Percentiles rank a stretch among this genome's conserved stretches.
Evolutionary conservation across 2,329 filamentous ascomycete genomes (phyloP).

Genomic region (Pestalotiopsis sp.): DNA sequence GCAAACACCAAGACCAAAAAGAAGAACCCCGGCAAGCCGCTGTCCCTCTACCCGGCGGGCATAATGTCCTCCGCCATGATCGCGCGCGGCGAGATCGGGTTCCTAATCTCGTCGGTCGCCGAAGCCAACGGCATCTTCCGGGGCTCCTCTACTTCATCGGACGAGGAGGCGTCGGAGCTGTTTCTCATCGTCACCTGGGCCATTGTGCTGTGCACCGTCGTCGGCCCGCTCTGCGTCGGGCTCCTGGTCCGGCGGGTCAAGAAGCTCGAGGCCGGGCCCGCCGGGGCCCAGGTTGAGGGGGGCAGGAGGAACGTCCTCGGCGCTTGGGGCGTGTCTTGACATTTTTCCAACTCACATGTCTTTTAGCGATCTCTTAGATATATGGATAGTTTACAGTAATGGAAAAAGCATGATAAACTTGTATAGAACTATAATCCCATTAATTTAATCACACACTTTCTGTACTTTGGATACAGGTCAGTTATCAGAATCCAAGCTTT

Average conservation of each 20-base stretch:
- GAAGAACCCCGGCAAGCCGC: constrained; percentile 32
- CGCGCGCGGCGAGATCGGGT: constrained; percentile 79
- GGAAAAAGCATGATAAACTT: too few species aligned
- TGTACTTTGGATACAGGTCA: too few species aligned
- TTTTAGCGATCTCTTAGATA: too few species aligned
- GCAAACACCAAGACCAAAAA: background rate
- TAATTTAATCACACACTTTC: too few species aligned
- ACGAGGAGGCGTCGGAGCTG: constrained; percentile 37
- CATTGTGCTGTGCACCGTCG: constrained; percentile 56
- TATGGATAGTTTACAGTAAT: background rate
- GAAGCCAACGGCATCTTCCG: constrained; percentile 52
- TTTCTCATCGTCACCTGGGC: constrained; percentile 60
- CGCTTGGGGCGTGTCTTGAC: constrained; percentile 30
- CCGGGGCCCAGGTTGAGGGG: constrained; percentile 13
- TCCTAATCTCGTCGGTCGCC: constrained; percentile 72
- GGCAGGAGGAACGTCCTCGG: constrained; percentile 25
- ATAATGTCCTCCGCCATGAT: constrained; percentile 73
- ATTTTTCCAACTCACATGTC: too few species aligned
- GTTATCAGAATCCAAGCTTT: too few species aligned
- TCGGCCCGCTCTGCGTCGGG: constrained; percentile 52
- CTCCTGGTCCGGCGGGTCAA: constrained; percentile 46
- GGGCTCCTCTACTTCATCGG: constrained; percentile 10
- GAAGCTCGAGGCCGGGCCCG: constrained; percentile 29
- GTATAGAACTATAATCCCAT: too few species aligned
- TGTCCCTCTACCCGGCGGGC: constrained; percentile 67